Evolutionary conservation across 2,329 filamentous ascomycete genomes (phyloP), one percentile per base, ranked within the genome.

Genomic region (Didymella arachidicola): DNA sequence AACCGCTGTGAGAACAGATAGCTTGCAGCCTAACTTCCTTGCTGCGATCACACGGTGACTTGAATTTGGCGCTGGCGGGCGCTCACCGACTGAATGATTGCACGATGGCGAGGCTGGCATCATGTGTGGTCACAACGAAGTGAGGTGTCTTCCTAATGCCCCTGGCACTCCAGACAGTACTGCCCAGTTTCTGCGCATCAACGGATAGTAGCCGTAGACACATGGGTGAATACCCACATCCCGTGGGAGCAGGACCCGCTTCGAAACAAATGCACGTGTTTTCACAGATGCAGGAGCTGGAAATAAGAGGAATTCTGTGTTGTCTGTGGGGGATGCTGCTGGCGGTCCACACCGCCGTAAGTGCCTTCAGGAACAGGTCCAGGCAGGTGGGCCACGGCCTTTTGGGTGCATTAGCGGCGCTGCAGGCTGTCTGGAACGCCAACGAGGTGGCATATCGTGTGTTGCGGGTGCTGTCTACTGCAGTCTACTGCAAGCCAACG

Each of bases 291-390:
- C 53, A 57, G 36, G 38, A 39, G 26, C 53, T 53, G 59, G 44
- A 60, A 46, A 50, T 54, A 51, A 32, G 25, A 50, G 19, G 39
- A 49, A 18, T 16, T 30, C 59, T 71, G 69, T 58, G 69, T 57
- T 73, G 70, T 68, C 63, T 53, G 53, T 52, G 48, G 50, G 59
- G 48, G 63, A 60, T 49, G 59, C 60, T 67, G 66, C 50, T 65
- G 65, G 63, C 61, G 63, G 52, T 67, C 67, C 65, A 73, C 71
- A 74, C 71, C 71, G 71, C 71, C 62, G 53, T 46, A 50, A 58
- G 48, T 54, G 32, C 61, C 44, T 60, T 62, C 68, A 70, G 70
- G 70, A 64, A 70, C 67, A 64, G 61, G 64, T 57, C 62, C 63
- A 64, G 52, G 53, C 39, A n/a, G 64, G 71, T 71, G 69, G 70